phyloP scores from a whole-genome alignment of 345 rosid genomes.

The Corchorus olitorius region DNA sequence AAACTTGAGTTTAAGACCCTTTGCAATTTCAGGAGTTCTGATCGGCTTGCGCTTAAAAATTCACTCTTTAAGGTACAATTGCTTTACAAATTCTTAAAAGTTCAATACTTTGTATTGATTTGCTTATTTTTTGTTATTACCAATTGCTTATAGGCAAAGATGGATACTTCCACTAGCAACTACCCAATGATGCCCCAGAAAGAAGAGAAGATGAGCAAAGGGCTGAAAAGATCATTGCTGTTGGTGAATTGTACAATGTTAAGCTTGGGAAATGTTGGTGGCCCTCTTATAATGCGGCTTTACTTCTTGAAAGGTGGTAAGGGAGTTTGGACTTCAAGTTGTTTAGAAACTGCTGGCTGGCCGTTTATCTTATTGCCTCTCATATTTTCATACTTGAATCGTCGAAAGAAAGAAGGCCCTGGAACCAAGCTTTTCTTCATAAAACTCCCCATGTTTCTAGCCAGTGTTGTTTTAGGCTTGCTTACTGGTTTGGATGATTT shows the following conservation, averaged over 20 bases:
- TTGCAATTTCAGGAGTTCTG: too few species aligned
- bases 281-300: conserved; percentile 30
- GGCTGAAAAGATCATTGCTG: conserved; percentile 26
- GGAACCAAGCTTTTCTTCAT: conserved; percentile 19
- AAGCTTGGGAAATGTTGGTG: conserved; percentile 24
- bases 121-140: neutral
- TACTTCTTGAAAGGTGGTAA: conserved; percentile 34
- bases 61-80: too few species aligned
- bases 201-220: conserved; percentile 27
- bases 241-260: conserved; percentile 27
- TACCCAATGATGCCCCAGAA: neutral
- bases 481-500: conserved; percentile 36
- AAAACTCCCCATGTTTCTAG: conserved; percentile 23
- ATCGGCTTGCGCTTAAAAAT: too few species aligned
- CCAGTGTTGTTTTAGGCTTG: conserved; percentile 28
- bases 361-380: conserved; percentile 32
- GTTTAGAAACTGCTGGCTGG: conserved; percentile 38
- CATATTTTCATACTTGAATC: conserved; percentile 24
- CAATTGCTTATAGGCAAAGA: neutral
- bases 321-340: conserved; percentile 33
- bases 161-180: neutral
- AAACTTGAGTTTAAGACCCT: too few species aligned
- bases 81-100: too few species aligned
- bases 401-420: conserved; percentile 26
- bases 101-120: too few species aligned